Evolutionary conservation across 345 rosid genomes (phyloP).

Genomic region (Lepidium aucheri): DNA sequence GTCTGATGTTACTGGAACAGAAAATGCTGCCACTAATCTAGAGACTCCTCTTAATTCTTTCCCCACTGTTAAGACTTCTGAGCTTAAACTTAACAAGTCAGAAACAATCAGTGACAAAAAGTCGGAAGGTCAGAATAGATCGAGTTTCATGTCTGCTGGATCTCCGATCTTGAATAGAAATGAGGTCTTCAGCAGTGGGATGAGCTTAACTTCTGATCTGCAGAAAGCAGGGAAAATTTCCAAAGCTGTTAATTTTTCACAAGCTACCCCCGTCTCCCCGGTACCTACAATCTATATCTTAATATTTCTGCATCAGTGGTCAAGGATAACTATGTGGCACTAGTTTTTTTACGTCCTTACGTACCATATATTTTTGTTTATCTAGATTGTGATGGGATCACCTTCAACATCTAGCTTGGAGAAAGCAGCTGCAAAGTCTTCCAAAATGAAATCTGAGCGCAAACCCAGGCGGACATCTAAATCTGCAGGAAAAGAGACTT

Average conservation of each 20-base stretch:
- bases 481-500: constrained; percentile 48
- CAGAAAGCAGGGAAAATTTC: constrained; percentile 35
- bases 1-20: constrained; percentile 27
- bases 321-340: neutral
- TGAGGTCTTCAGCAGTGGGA: constrained; percentile 38
- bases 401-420: constrained; percentile 41
- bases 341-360: neutral
- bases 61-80: constrained; percentile 28
- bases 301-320: neutral
- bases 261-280: constrained; percentile 31
- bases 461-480: constrained; percentile 68
- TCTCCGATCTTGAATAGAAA: constrained; percentile 35
- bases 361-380: constrained; percentile 5
- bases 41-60: constrained; percentile 39
- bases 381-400: constrained; percentile 53
- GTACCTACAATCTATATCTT: constrained; percentile 24
- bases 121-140: constrained; percentile 26
- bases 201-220: constrained; percentile 43
- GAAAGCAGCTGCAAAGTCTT: constrained; percentile 36
- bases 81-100: constrained; percentile 34
- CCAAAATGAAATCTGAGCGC: constrained; percentile 59
- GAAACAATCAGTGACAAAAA: constrained; percentile 29
- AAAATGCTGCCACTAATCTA: constrained; percentile 25
- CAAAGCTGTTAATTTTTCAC: constrained; percentile 32
- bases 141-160: constrained; percentile 23